Evolutionary conservation across 2,329 filamentous ascomycete genomes (phyloP).

Genomic region (Fusarium sp.): DNA sequence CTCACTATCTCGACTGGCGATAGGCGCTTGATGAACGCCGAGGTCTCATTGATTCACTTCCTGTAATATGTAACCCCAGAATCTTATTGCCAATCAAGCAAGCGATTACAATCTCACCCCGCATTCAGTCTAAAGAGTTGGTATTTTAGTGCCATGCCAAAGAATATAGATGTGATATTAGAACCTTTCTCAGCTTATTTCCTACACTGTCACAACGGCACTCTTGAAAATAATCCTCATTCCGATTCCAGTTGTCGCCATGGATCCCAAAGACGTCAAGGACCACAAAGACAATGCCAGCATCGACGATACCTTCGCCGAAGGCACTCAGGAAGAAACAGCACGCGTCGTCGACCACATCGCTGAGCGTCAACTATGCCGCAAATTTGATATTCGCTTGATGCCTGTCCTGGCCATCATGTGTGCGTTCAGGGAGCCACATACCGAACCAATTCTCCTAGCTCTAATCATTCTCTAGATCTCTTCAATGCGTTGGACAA

Average conservation of each 20-base stretch:
- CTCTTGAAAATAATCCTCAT: not conserved
- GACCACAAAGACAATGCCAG: conserved; percentile 16
- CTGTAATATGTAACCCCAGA: conserved; percentile 8
- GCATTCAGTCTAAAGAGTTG: not conserved
- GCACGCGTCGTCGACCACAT: conserved; percentile 16
- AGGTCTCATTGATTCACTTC: not conserved
- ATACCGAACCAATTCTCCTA: accelerated
- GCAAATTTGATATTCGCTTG: conserved; percentile 11
- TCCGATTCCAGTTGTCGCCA: not conserved
- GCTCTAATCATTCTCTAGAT: not conserved
- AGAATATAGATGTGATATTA: not conserved
- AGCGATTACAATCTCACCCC: conserved; percentile 1
- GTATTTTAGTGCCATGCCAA: not conserved
- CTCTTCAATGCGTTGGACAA: conserved; percentile 21
- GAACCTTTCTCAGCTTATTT: not conserved
- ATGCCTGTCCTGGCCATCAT: conserved; percentile 23
- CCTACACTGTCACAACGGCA: not conserved
- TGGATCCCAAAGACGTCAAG: not conserved
- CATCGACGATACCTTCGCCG: conserved; percentile 9
- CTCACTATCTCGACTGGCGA: not conserved
- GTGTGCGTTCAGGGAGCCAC: conserved; percentile 1
- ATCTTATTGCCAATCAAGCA: not conserved
- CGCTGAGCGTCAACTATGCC: conserved; percentile 16
- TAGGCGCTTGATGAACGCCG: not conserved
- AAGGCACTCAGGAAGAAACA: conserved; percentile 3